Evolutionary conservation across 495 filamentous ascomycete genomes (phyloP).

Genomic region (Amphirosellinia nigrospora): DNA sequence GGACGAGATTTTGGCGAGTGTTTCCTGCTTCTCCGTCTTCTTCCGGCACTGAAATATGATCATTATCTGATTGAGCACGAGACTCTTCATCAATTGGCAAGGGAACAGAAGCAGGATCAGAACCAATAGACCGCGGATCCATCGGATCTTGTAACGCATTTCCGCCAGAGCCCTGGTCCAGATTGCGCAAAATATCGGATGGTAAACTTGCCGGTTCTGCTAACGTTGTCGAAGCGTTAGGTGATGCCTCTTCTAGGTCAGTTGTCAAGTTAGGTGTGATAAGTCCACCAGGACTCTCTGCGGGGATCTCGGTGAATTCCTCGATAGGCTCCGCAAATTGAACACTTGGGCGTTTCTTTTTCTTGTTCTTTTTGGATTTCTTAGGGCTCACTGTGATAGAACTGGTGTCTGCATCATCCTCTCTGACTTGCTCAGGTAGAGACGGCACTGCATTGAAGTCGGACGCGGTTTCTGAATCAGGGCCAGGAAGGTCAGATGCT

Average conservation of each 20-base stretch:
- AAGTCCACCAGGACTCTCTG: slow-evolving; percentile 14
- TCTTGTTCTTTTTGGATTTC: slow-evolving; percentile 38
- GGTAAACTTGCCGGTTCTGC: background rate
- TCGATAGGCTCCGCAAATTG: slow-evolving; percentile 32
- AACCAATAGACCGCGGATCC: background rate
- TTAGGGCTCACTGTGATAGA: slow-evolving; percentile 15
- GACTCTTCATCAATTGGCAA: slow-evolving; percentile 14
- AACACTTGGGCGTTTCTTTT: slow-evolving; percentile 38
- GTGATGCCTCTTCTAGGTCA: slow-evolving; percentile 22
- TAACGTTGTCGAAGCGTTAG: slow-evolving; percentile 10
- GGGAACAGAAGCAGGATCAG: slow-evolving; percentile 10
- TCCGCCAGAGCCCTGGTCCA: background rate
- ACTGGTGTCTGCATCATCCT: slow-evolving; percentile 19
- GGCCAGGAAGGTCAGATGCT: background rate
- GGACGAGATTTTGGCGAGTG: background rate
- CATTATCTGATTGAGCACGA: background rate
- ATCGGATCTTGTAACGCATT: background rate
- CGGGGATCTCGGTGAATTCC: slow-evolving; percentile 28
- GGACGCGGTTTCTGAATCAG: slow-evolving; percentile 23
- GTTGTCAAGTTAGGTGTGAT: slow-evolving; percentile 21
- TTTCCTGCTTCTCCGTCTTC: background rate
- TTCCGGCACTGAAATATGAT: background rate
- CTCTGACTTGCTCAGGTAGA: slow-evolving; percentile 21
- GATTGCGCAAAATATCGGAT: background rate
- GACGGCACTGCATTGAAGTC: slow-evolving; percentile 18